Conservation (phyloP, 208 protist species). For the Novymonas esmeraldas region DNA sequence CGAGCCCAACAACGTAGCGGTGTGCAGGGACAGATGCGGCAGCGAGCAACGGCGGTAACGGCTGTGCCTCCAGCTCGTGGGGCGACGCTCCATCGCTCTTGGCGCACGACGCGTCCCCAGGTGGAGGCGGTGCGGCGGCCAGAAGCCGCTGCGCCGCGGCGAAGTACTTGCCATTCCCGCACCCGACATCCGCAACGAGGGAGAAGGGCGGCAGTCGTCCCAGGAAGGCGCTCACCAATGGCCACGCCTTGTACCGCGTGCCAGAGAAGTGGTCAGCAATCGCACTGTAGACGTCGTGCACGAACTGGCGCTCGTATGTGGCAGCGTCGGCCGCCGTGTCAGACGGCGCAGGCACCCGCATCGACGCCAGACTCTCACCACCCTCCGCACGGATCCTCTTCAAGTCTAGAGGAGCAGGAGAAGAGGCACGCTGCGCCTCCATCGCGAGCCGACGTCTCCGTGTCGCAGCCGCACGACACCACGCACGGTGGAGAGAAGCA, state of each 20-base stretch:
- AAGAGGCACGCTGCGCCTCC: neutral
- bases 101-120: neutral
- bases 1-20: constrained; percentile 69
- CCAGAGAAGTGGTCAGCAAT: constrained; percentile 87
- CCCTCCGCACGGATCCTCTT: constrained; percentile 4
- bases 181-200: constrained; percentile 83
- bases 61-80: neutral
- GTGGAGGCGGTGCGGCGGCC: neutral
- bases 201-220: constrained; percentile 57
- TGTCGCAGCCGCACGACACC: no score
- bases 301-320: constrained; percentile 68
- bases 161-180: constrained; percentile 93
- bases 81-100: neutral
- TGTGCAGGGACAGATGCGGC: constrained; percentile 17
- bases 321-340: constrained; percentile 10
- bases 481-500: neutral
- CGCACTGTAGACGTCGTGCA: constrained; percentile 83
- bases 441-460: neutral
- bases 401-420: neutral
- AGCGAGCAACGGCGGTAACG: neutral
- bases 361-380: neutral
- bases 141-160: constrained; percentile 20
- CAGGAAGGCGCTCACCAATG: constrained; percentile 72
- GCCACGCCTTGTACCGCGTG: constrained; percentile 91
- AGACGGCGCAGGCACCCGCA: neutral